Evolutionary conservation across 768 basidiomycete species (phyloP).

Genomic region (Trametes meyenii): DNA sequence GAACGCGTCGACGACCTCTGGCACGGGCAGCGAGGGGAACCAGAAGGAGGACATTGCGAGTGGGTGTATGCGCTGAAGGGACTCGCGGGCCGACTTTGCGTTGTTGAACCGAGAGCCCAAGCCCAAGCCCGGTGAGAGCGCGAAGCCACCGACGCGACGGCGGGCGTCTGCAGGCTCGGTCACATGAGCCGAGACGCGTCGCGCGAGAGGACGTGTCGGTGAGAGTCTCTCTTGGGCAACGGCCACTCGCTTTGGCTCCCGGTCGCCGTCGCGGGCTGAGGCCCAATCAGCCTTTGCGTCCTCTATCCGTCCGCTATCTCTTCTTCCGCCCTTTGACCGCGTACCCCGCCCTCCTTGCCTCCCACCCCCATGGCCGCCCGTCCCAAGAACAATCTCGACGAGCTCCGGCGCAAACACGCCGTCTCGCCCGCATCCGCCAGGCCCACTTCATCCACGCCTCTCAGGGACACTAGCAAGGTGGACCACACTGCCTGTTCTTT

Average conservation of each 20-base stretch:
- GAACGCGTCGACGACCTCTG: conserved; percentile 67
- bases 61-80: neutral
- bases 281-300: neutral
- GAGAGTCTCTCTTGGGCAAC: too few species aligned
- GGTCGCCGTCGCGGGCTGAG: neutral
- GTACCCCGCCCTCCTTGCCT: neutral
- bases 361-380: conserved; percentile 20
- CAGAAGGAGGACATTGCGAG: conserved; percentile 39
- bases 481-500: neutral
- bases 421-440: neutral
- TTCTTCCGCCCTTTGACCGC: neutral
- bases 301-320: conserved; percentile 1
- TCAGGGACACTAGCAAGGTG: conserved; percentile 14
- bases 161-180: conserved; percentile 13
- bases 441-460: conserved; percentile 5
- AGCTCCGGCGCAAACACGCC: conserved; percentile 21
- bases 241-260: neutral
- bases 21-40: conserved; percentile 67
- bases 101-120: neutral
- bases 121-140: too few species aligned
- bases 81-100: too few species aligned
- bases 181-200: conserved; percentile 21
- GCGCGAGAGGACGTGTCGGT: conserved; percentile 1
- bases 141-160: neutral
- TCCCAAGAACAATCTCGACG: conserved; percentile 27